Conservation (phyloP, 2,329 filamentous ascomycete genomes). For the Fusarium domesticum region DNA sequence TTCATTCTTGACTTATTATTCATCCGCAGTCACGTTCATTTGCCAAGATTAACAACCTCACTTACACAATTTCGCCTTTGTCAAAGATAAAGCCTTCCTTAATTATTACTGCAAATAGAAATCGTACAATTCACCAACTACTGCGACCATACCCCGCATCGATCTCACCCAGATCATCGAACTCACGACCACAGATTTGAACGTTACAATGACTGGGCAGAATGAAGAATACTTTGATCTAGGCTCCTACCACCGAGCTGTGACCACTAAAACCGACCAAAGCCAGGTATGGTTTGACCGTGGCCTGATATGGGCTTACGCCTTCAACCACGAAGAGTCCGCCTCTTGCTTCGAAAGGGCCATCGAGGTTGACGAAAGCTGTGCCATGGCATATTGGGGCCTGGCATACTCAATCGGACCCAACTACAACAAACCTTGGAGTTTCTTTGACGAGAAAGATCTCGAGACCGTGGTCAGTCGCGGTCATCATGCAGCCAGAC, state of each 20-base stretch:
- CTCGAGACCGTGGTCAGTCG: slow-evolving; percentile 31
- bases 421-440: slow-evolving; percentile 77
- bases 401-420: slow-evolving; percentile 69
- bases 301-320: slow-evolving; percentile 70
- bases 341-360: slow-evolving; percentile 61
- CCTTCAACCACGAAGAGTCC: slow-evolving; percentile 74
- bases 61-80: too few species aligned
- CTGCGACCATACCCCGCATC: not conserved
- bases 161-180: not conserved
- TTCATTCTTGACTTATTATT: too few species aligned
- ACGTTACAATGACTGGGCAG: not conserved
- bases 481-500: slow-evolving; percentile 5
- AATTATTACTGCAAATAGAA: too few species aligned
- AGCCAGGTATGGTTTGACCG: slow-evolving; percentile 66
- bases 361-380: slow-evolving; percentile 50
- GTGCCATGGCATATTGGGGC: slow-evolving; percentile 67
- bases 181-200: not conserved
- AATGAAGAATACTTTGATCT: slow-evolving; percentile 6
- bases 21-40: too few species aligned
- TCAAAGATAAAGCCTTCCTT: too few species aligned
- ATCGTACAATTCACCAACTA: too few species aligned
- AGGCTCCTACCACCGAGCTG: slow-evolving; percentile 6
- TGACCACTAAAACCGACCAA: slow-evolving; percentile 7
- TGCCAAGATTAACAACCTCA: too few species aligned
- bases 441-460: slow-evolving; percentile 63